A percentile compares a stretch with the other conserved stretches of the same genome.
phyloP scores from a whole-genome alignment of 75 land plant genomes.

The Azolla pinnata region DNA sequence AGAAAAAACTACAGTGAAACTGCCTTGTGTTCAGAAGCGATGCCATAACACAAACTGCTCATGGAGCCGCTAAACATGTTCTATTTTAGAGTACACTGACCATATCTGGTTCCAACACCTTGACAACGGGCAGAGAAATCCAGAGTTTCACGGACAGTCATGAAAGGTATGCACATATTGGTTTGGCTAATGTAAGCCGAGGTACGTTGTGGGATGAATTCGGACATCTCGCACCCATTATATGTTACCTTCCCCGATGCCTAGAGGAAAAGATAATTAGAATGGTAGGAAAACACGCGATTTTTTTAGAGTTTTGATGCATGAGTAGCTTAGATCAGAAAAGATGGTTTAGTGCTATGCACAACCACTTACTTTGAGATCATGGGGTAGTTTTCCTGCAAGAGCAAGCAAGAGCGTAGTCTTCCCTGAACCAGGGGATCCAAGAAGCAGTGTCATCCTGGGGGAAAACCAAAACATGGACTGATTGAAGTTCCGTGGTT shows the following conservation, averaged over 20 bases:
- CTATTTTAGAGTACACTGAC: constrained; percentile 20
- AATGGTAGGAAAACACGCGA: too few species aligned
- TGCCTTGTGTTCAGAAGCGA: too few species aligned
- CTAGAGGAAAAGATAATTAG: too few species aligned
- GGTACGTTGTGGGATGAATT: constrained; percentile 28
- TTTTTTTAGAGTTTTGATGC: too few species aligned
- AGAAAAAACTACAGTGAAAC: too few species aligned
- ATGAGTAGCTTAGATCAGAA: too few species aligned
- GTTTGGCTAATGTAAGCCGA: constrained; percentile 32
- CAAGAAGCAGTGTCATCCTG: constrained; percentile 5
- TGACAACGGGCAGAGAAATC: constrained; percentile 31
- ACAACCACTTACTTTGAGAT: neutral
- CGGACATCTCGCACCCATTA: constrained; percentile 19
- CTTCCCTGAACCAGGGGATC: constrained; percentile 1
- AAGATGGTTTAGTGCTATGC: too few species aligned
- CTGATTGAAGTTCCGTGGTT: too few species aligned
- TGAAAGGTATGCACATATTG: constrained; percentile 17
- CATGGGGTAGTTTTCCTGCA: constrained; percentile 1
- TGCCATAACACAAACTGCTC: too few species aligned
- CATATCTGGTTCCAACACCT: constrained; percentile 33
- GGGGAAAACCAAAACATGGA: too few species aligned
- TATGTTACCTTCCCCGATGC: constrained; percentile 21
- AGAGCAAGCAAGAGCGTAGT: constrained; percentile 11
- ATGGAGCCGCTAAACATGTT: too few species aligned
- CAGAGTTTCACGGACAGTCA: constrained; percentile 28